Percentiles rank a stretch among this genome's conserved stretches.
phyloP scores from a whole-genome alignment of 352 stramenopile species.

The Globisporangium polare region DNA sequence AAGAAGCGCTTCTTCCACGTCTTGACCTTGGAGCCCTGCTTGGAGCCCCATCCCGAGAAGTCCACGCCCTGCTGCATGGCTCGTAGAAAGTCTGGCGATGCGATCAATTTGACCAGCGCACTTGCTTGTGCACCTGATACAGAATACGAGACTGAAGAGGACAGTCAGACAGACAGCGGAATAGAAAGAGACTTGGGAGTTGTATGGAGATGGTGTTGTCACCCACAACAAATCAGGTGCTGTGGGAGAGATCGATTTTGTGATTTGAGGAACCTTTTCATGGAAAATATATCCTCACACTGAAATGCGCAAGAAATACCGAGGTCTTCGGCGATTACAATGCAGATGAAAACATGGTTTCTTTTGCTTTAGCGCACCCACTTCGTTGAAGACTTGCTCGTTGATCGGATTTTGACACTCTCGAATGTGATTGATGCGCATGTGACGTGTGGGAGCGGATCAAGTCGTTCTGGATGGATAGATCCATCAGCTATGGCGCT shows the following conservation, averaged over 20 bases:
- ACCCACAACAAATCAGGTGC: no score
- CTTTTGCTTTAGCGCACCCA: neutral
- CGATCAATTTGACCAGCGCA: neutral
- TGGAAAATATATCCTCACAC: no score
- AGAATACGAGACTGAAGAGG: neutral
- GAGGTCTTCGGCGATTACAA: no score
- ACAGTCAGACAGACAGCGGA: no score
- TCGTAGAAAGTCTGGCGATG: no score
- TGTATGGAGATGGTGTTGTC: no score
- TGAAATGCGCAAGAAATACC: no score
- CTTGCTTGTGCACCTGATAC: neutral
- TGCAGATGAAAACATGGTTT: neutral
- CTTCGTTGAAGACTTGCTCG: neutral
- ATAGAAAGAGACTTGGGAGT: no score
- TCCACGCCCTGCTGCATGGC: conserved; percentile 17
- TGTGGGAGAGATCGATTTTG: no score
- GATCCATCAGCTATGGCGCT: neutral
- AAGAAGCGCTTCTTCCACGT: conserved; percentile 57
- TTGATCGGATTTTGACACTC: neutral
- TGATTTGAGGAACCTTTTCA: no score
- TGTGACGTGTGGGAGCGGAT: neutral
- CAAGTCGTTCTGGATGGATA: neutral
- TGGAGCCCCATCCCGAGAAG: conserved; percentile 61
- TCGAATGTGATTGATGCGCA: neutral
- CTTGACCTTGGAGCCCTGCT: conserved; percentile 58